Evolutionary conservation across 2,329 filamentous ascomycete species (phyloP), one percentile per base, ranked within the genome.

Genomic region (Ceratocystis harringtonii): DNA sequence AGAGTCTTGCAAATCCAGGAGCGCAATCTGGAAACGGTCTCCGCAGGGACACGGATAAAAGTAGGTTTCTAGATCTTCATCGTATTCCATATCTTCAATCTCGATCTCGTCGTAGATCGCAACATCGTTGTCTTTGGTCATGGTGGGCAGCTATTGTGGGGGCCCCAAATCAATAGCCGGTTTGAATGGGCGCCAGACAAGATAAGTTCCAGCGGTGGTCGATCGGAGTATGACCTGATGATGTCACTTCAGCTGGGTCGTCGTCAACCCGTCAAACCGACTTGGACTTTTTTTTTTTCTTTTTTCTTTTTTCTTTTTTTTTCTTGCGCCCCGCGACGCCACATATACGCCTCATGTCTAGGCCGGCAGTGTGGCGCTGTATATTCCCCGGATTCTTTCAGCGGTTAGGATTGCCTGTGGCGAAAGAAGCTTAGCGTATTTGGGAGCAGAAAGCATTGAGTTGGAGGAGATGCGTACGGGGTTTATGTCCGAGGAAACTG

Each of bases 61-160:
- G 78, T 96, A 99, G 71, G 96, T 87, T 75, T 96, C 87, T 50
- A 91, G 82, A 3, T 81, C 80, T 60, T 85, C 78, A 75, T 96
- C 91, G 75, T 84, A 96, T 72, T 89, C 94, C 91, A 96, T 95
- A 77, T 99, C 94, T 76, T 97, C 92, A 78, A 97, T 96, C 75
- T 97, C 92, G 76, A 97, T 92, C 76, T 96, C 92, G 73, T 97
- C 92, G 79, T 96, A 97, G 74, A 96, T 89, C 70, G 87, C 85
- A 66, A 87, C 76, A 43, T 78, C 78, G 64, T 83, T 80, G 69
- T 87, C 82, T 73, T 86, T 84, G 44, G 15, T 50, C 45, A 2
- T 44, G 25, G 63, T 25, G 22, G 17, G 52, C 25, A 45, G 61
- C 12, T 41, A 41, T 41, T 12, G 4, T 4, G 12, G 12, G 36